These are phyloP conservation scores for Piper longum DNA, from an alignment of 164 flowering plant genomes.

Conservation along the genomic window DNA sequence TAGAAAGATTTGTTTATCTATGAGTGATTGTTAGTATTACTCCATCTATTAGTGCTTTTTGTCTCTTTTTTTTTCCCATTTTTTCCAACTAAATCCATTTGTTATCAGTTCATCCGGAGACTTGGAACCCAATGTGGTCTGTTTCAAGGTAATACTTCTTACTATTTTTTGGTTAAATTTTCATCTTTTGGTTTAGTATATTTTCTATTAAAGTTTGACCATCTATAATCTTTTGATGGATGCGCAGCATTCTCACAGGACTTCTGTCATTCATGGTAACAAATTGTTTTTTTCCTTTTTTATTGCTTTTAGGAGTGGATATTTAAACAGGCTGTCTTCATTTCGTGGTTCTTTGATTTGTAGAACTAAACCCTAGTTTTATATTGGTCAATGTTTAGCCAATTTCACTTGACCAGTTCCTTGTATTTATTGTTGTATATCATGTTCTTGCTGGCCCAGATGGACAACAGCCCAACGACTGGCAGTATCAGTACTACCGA, in stretches of 20 bases:
- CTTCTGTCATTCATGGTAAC: slow-evolving; percentile 98
- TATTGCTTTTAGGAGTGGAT: too few relatives aligned
- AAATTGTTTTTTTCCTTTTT: too few relatives aligned
- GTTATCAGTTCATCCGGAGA: slow-evolving; percentile 86
- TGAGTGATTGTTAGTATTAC: slow-evolving; percentile 85
- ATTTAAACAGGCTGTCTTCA: too few relatives aligned
- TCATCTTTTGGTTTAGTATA: background rate
- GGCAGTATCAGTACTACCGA: slow-evolving; percentile 80
- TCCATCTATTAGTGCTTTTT: background rate
- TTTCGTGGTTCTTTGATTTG: too few relatives aligned
- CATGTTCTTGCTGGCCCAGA: slow-evolving; percentile 31
- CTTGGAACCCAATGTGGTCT: slow-evolving; percentile 99
- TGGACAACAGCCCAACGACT: slow-evolving; percentile 94
- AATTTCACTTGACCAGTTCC: background rate
- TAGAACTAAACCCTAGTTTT: too few relatives aligned
- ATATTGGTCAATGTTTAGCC: background rate
- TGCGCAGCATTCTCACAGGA: slow-evolving; percentile 97
- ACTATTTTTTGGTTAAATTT: background rate
- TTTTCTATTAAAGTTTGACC: slow-evolving; percentile 9
- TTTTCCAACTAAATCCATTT: background rate
- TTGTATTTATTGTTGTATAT: background rate
- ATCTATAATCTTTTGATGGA: slow-evolving; percentile 5
- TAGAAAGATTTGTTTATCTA: slow-evolving; percentile 85
- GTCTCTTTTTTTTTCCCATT: background rate
- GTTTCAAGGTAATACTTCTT: slow-evolving; percentile 59